Percentiles rank a stretch among this genome's conserved stretches.
Evolutionary conservation across 192 early-diverging fungal species (phyloP).

Genomic region (Podila minutissima): DNA sequence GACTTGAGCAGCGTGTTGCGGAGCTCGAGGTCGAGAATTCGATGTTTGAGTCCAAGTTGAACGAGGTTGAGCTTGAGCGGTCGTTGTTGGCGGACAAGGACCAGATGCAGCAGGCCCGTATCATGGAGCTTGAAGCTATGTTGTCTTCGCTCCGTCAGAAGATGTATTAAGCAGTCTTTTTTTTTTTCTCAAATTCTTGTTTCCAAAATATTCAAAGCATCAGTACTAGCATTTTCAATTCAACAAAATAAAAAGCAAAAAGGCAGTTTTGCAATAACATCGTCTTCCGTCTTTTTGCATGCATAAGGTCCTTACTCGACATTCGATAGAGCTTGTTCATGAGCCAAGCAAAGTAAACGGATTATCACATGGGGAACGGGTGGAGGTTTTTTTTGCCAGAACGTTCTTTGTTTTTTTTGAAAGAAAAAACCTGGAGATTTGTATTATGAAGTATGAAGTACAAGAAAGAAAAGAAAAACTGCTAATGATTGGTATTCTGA

Average conservation of each 20-base stretch:
- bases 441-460: neutral
- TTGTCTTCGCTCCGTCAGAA: slow-evolving; percentile 38
- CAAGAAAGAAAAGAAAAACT: neutral
- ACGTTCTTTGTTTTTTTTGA: neutral
- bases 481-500: neutral
- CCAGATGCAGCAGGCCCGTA: slow-evolving; percentile 51
- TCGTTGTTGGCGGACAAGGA: slow-evolving; percentile 55
- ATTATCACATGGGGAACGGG: neutral
- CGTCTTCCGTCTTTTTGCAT: neutral
- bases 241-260: neutral
- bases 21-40: slow-evolving; percentile 85
- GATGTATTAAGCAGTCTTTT: slow-evolving; percentile 21
- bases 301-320: too few species aligned
- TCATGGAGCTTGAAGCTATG: slow-evolving; percentile 45
- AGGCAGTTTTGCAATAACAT: neutral
- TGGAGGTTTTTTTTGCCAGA: neutral
- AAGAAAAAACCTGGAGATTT: neutral
- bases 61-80: slow-evolving; percentile 50
- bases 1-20: slow-evolving; percentile 82
- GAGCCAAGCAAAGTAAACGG: neutral
- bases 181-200: neutral
- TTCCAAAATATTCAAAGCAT: neutral
- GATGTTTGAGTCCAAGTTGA: slow-evolving; percentile 51
- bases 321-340: too few species aligned
- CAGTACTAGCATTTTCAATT: slow-evolving; percentile 2